phyloP scores from a whole-genome alignment of 805 yeast species.

The Starmera caribaea region DNA sequence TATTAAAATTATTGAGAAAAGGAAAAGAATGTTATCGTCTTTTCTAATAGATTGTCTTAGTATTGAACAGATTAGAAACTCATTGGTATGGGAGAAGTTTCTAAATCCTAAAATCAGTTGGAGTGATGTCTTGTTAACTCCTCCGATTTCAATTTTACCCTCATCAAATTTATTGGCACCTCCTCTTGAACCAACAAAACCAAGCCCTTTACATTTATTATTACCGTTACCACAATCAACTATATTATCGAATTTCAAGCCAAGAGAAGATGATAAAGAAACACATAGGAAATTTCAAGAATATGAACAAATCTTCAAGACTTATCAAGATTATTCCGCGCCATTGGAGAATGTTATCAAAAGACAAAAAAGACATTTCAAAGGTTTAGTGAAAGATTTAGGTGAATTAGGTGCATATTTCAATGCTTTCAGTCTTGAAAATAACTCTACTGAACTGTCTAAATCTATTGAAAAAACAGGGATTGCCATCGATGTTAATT shows the following conservation, averaged over 20 bases:
- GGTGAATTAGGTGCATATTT: conserved; percentile 71
- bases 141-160: conserved; percentile 47
- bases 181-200: conserved; percentile 48
- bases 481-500: conserved; percentile 70
- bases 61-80: conserved; percentile 44
- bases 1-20: conserved; percentile 44
- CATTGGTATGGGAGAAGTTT: conserved; percentile 63
- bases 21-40: conserved; percentile 65
- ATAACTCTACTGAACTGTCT: conserved; percentile 29
- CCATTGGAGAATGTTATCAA: conserved; percentile 13
- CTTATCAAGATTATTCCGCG: conserved; percentile 15
- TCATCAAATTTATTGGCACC: conserved; percentile 45
- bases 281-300: conserved; percentile 12
- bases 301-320: conserved; percentile 17
- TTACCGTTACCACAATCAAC: conserved; percentile 51
- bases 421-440: conserved; percentile 50
- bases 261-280: conserved; percentile 9
- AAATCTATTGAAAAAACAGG: conserved; percentile 72
- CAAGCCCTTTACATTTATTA: conserved; percentile 49
- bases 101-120: conserved; percentile 80
- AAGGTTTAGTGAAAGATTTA: conserved; percentile 52
- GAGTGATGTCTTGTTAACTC: conserved; percentile 58
- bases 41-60: conserved; percentile 70
- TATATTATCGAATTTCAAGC: conserved; percentile 16
- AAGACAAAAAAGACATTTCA: conserved; percentile 25